Conservation (phyloP, 2,329 filamentous ascomycete genomes). For the Ophiobolus disseminans region DNA sequence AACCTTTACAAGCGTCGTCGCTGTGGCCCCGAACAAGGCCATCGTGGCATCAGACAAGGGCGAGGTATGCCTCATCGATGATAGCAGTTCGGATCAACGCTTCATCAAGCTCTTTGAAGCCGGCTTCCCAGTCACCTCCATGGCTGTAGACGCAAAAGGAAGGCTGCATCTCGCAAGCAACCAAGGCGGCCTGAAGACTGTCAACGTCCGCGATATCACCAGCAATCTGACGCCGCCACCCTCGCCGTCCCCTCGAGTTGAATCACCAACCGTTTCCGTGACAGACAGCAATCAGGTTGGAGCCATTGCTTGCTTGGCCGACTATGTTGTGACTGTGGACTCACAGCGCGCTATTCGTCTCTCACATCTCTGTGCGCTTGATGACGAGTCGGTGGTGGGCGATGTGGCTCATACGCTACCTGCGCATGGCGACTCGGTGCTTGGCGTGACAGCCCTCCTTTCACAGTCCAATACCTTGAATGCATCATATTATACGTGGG, state of each 20-base stretch:
- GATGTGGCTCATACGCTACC: conserved; percentile 54
- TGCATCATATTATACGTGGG: conserved; percentile 89
- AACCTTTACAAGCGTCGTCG: conserved; percentile 79
- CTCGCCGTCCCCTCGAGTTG: conserved; percentile 43
- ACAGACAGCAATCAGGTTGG: conserved; percentile 42
- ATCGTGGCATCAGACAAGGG: conserved; percentile 88
- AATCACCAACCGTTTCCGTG: conserved; percentile 40
- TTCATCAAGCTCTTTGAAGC: conserved; percentile 71
- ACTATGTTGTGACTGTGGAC: conserved; percentile 66
- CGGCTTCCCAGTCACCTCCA: conserved; percentile 72
- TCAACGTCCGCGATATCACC: conserved; percentile 49
- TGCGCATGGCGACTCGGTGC: conserved; percentile 65
- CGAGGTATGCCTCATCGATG: conserved; percentile 87
- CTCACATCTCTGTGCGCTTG: conserved; percentile 56
- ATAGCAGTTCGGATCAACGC: conserved; percentile 74
- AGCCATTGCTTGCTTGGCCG: conserved; percentile 47
- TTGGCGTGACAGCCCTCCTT: conserved; percentile 73
- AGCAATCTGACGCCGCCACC: conserved; percentile 40
- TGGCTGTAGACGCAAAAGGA: conserved; percentile 65
- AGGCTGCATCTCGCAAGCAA: conserved; percentile 73
- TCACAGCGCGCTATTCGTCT: conserved; percentile 74
- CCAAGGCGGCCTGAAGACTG: conserved; percentile 62
- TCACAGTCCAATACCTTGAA: conserved; percentile 64
- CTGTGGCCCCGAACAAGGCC: conserved; percentile 75
- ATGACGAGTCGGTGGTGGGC: conserved; percentile 38